Conservation (phyloP, 2,329 filamentous ascomycete genomes). For the Fusarium sp. region DNA sequence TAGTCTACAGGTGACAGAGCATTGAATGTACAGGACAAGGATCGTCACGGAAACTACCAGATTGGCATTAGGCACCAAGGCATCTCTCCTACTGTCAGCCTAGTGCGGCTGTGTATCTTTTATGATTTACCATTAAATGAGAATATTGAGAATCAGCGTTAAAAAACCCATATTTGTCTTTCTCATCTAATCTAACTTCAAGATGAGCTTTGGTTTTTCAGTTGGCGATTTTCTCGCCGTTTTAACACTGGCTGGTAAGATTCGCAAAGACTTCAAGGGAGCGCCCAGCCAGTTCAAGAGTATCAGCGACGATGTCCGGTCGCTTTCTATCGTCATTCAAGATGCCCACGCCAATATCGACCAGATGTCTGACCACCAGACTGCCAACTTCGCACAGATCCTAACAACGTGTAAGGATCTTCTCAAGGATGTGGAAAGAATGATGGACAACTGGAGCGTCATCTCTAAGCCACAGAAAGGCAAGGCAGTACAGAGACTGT, state of each 20-base stretch:
- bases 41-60: background rate
- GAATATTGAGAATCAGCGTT: too few species aligned
- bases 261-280: background rate
- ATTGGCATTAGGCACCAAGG: too few species aligned
- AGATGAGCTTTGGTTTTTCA: background rate
- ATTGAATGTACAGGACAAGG: too few species aligned
- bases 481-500: background rate
- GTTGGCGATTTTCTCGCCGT: background rate
- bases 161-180: too few species aligned
- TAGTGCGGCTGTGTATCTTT: background rate
- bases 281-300: background rate
- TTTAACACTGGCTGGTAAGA: background rate
- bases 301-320: background rate
- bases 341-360: background rate
- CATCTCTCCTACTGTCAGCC: background rate
- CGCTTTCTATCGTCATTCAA: background rate
- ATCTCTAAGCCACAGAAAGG: background rate
- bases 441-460: accelerated
- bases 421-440: accelerated
- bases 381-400: background rate
- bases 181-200: background rate
- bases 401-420: background rate
- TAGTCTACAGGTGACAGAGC: too few species aligned
- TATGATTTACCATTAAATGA: too few species aligned
- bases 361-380: accelerated